Percentiles rank a stretch among this genome's conserved stretches.
Conservation (phyloP, 2,329 filamentous ascomycete species). For the Trichoderma breve region DNA sequence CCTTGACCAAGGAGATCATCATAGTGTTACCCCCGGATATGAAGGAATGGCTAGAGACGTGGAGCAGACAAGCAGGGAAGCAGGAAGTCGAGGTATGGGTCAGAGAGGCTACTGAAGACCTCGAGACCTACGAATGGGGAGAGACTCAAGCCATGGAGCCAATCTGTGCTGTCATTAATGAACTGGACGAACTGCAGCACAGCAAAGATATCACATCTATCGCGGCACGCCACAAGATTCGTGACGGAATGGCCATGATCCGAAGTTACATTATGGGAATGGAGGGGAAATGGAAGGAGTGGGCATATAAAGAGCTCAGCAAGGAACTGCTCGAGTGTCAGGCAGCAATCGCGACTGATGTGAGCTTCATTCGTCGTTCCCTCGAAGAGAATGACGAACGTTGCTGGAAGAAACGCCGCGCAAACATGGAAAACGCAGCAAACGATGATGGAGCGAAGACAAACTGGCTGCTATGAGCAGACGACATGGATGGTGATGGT, state of each 20-base stretch:
- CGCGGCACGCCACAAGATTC: neutral
- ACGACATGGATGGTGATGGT: neutral
- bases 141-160: neutral
- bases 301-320: neutral
- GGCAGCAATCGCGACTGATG: neutral
- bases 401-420: neutral
- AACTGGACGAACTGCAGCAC: neutral
- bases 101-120: neutral
- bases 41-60: neutral
- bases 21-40: neutral
- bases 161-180: neutral
- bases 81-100: neutral
- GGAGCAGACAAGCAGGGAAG: neutral
- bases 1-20: neutral
- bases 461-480: neutral
- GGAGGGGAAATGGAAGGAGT: neutral
- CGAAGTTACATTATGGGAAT: neutral
- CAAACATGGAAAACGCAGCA: neutral
- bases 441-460: neutral
- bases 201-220: neutral
- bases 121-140: neutral
- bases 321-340: neutral
- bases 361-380: neutral
- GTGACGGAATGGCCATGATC: neutral
- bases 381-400: neutral